Conservation (phyloP, 345 rosid species). For the Linum trigynum region DNA sequence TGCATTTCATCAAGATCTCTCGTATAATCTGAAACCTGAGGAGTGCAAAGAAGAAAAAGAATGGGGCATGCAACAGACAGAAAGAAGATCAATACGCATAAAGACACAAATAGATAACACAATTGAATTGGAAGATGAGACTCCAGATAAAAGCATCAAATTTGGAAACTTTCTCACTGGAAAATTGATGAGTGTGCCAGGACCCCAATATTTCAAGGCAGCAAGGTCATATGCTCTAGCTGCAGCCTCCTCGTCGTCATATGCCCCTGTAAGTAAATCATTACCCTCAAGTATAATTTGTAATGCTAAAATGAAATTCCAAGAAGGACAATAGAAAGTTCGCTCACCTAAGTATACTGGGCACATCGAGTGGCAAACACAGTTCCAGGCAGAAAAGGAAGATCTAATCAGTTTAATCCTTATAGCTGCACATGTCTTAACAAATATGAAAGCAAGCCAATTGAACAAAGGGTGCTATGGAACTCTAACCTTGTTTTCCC, state of each 20-base stretch:
- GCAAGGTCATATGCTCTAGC: conserved; percentile 99
- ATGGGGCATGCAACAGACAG: neutral
- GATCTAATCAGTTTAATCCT: conserved; percentile 26
- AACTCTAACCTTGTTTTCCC: conserved; percentile 78
- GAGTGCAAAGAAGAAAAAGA: conserved; percentile 4
- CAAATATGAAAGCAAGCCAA: neutral
- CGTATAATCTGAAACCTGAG: conserved; percentile 77
- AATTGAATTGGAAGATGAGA: neutral
- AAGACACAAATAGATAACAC: neutral
- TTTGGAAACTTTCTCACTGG: conserved; percentile 44
- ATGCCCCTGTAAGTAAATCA: conserved; percentile 59
- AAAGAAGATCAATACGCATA: neutral
- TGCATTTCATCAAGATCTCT: conserved; percentile 99
- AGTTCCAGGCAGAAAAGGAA: conserved; percentile 24
- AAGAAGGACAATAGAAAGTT: conserved; percentile 4
- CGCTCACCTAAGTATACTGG: conserved; percentile 93
- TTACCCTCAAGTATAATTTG: neutral
- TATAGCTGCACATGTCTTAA: neutral
- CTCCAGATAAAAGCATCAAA: neutral
- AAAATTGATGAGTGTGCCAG: conserved; percentile 94
- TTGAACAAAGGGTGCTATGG: neutral
- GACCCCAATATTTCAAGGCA: conserved; percentile 97
- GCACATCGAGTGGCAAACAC: conserved; percentile 15
- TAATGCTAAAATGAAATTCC: neutral
- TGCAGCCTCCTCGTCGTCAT: conserved; percentile 99